Evolutionary conservation across 2,329 filamentous ascomycete species (phyloP), one percentile per base, ranked within the genome.

Genomic region (Penicillium italicum): DNA sequence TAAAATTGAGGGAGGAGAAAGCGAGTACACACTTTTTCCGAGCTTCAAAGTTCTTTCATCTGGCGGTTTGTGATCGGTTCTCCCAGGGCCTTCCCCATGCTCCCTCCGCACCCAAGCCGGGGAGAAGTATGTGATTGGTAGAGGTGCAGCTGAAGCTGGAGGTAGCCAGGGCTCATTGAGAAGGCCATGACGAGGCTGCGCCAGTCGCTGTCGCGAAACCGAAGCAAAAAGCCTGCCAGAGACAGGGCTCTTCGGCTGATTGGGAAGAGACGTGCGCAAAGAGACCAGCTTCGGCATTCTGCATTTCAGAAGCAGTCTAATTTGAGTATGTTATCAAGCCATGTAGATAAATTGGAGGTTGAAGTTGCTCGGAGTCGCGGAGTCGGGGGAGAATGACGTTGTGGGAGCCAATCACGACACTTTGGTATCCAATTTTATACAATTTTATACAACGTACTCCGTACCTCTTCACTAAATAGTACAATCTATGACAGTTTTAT

Each of bases 41-140:
- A 87, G 75, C 70, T 85, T 85, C 53, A 86, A 58, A 8, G 82
- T 82, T 58, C 84, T 79, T 70, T 85, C 81, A 64, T 85, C 80
- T 26, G 81, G 79, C 10, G 80, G 79, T 62, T 79, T 76, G 57
- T 77, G 73, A 62, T 80, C 77, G 31, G 65, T 55, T 16, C 62
- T 55, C 8, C 10, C 49, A 9, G 63, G 56, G 11, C 59, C 60
- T 18, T 65, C 53, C 6, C 64, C 64, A 22, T 70, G 37, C 1
- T 61, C 61, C 47, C 56, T 56, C 45, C 58, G 59, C 18, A 59
- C 53, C 40, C 64, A 37, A 41, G 64, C 61, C 41, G 62, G 65
- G 11, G 66, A 68, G 50, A 72, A 71, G 40, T 65, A 61, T 43
- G 65, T 55, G 16, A 54, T 55, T 28, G 62, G 59, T 0, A 57